Evolutionary conservation across 164 flowering plant genomes (phyloP), one percentile per base, ranked within the genome.

Genomic region (Aristolochia californica): DNA sequence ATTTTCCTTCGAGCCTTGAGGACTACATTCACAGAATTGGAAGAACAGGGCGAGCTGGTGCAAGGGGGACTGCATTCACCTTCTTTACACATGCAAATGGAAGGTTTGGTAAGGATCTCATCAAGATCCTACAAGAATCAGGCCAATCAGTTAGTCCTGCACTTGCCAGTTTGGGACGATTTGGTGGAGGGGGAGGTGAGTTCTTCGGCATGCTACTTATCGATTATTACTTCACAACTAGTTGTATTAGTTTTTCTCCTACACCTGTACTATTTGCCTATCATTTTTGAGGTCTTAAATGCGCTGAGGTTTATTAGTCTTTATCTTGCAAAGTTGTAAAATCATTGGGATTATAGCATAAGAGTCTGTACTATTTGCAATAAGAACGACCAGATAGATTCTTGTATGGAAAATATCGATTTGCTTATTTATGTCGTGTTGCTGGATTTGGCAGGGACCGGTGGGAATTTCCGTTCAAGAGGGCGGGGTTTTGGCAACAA

Each of bases 21-120:
- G 99, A 94, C 75, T 94, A 94, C 74, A 84, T 94, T 55, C 99
- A 94, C 71, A 81, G 99, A 73, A 94, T 94, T 55, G 99, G 99
- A 20, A 81, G 99, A 73, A 94, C 99, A 27, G 99, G 99, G 48
- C 91, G 99, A 53, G 99, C 99, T 23, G 99, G 97, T 62, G 99
- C 99, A 1, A 87, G 47, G 45, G 97, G 99, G 61, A 84, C 79
- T 49, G 97, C 99, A 2, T 75, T 68, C 25, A 80, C 95, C 44
- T 90, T 94, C 59, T 84, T 94, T 58, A 90, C 97, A 0, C 85
- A 79, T 48, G 74, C 80, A 51, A 94, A 94, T 75, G 88, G 83
- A 30, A 90, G 76, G 72, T 79, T 71, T 74, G 87, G 95, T 0
- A 74, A 84, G 67, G 86, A 94, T 0, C 90, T 94, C 1, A 68